Base-by-base conservation (phyloP, 768 basidiomycete species). In the Kwoniella dendrophila region DNA sequence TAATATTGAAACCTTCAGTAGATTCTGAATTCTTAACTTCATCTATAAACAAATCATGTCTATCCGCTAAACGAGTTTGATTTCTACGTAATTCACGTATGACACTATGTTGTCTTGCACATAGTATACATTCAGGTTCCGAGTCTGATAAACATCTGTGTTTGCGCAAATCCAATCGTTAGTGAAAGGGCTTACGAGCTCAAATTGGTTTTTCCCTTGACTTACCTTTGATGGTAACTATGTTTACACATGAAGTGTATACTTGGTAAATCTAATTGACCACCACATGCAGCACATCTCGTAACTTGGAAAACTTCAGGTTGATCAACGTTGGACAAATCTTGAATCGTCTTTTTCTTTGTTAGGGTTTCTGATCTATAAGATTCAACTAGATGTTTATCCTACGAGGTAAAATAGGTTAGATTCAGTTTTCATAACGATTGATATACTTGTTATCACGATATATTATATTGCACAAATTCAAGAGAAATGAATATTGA, bases 221-320 rank as follows among this genome's bases (percentile, higher is more conserved):
- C 80, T 44, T 55, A 90, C 91, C 93, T 84, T 75, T 95, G 92
- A 76, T 99, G 96, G 81, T 91, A 98, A 63, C 90, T 92, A 76
- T 98, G 96, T 71, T 88, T 87, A 79, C 95, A 99, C 95, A 98
- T 96, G 74, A 97, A 98, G 78, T 98, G 94, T 5, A 98, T 84
- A 66, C 86, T 89, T 0, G 96, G 95, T 10, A 97, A 85, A 76
- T 97, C 94, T 62, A 98, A 85, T 69, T 90, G 90, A 1, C 88
- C 90, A 16, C 87, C 84, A 77, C 96, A 98, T 3, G 87, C 84
- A 22, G 94, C 88, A 78, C 96, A 98, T 41, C 92, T 83, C 7
- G 93, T 94, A 63, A 95, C 90, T 74, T 97, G 93, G 83, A 97
- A 96, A 22, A 97, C 89, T 20, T 86, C 85, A 0, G 96, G 90